These are phyloP conservation scores for Backusella psychrophila DNA, from an alignment of 192 early-diverging fungal genomes.

Conservation along the genomic window DNA sequence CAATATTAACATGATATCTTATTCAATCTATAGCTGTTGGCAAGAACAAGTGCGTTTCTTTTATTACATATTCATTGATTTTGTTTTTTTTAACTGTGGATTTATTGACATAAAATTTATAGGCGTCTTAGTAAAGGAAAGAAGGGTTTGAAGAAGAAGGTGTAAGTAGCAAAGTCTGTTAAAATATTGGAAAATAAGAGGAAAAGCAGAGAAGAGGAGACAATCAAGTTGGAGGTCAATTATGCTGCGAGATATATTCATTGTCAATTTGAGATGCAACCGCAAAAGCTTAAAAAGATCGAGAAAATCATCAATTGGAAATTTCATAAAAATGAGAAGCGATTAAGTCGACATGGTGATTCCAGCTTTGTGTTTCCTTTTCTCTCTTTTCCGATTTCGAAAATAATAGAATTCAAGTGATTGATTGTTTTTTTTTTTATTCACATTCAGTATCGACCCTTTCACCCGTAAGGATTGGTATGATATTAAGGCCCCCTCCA, in stretches of 20 bases:
- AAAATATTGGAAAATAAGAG: background rate
- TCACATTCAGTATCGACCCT: slow-evolving; percentile 82
- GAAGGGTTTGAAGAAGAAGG: slow-evolving; percentile 89
- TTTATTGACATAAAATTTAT: slow-evolving; percentile 14
- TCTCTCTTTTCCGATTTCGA: slow-evolving; percentile 8
- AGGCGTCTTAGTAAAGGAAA: slow-evolving; percentile 83
- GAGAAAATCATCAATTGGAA: background rate
- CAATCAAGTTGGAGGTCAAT: background rate
- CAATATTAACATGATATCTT: background rate
- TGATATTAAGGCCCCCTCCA: slow-evolving; percentile 96
- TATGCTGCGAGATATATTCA: background rate
- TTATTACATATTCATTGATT: background rate
- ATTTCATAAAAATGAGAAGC: background rate
- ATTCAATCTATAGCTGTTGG: slow-evolving; percentile 53
- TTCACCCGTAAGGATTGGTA: slow-evolving; percentile 99
- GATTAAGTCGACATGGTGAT: background rate
- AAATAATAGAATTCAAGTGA: background rate
- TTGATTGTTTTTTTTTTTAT: background rate
- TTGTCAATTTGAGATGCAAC: background rate
- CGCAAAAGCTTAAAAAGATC: background rate
- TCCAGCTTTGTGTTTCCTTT: background rate
- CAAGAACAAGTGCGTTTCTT: slow-evolving; percentile 65
- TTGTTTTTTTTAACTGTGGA: background rate
- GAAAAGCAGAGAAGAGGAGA: background rate
- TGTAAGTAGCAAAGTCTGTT: slow-evolving; percentile 54